A percentile compares a stretch with the other conserved stretches of the same genome.
Evolutionary conservation across 768 basidiomycete species (phyloP).

Genomic region (Cyclocybe aegerita): DNA sequence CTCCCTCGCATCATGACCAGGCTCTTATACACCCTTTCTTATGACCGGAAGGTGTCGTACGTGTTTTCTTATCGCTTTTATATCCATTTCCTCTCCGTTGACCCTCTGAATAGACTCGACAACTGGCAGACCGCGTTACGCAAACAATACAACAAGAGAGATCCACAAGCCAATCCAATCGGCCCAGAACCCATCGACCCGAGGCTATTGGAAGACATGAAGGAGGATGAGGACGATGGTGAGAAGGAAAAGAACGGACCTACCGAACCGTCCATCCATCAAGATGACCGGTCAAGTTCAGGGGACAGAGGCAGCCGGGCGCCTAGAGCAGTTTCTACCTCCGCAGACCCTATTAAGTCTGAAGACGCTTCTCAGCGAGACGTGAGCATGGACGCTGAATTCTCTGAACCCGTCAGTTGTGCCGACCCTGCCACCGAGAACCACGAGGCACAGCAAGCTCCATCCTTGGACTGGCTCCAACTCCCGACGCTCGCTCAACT

Average conservation of each 20-base stretch:
- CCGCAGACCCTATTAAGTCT: neutral
- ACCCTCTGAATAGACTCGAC: constrained; percentile 46
- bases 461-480: constrained; percentile 64
- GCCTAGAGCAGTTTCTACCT: neutral
- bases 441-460: constrained; percentile 25
- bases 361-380: neutral
- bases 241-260: constrained; percentile 2
- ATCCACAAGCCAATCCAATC: constrained; percentile 70
- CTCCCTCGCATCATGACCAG: constrained; percentile 75
- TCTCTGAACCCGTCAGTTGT: no score
- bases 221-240: constrained; percentile 5
- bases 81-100: constrained; percentile 11
- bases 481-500: constrained; percentile 72
- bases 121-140: constrained; percentile 80
- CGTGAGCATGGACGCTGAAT: no score
- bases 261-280: neutral
- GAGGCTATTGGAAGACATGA: constrained; percentile 2
- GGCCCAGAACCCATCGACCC: constrained; percentile 50
- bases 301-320: neutral
- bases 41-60: constrained; percentile 79
- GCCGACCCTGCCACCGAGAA: constrained; percentile 8
- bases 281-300: neutral
- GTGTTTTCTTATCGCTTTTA: constrained; percentile 26
- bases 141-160: constrained; percentile 74
- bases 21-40: constrained; percentile 70